Percentiles rank a stretch among this genome's conserved stretches.
These are phyloP conservation scores for Monilinia laxa DNA, from an alignment of 2,329 filamentous ascomycete genomes.

Conservation along the genomic window DNA sequence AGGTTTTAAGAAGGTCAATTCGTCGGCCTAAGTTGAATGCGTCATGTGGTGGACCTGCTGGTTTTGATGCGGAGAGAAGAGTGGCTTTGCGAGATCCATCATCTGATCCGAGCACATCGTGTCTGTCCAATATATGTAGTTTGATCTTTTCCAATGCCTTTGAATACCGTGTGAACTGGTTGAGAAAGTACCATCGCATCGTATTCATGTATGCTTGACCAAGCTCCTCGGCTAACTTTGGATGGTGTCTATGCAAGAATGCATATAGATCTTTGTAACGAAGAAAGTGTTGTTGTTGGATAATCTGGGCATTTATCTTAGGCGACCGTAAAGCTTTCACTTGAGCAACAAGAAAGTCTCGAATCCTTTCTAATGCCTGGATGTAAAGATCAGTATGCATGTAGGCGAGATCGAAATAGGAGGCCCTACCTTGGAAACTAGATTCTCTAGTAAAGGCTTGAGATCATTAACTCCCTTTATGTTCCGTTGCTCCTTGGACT, in stretches of 20 bases:
- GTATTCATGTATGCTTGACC: conserved; percentile 94
- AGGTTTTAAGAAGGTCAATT: conserved; percentile 74
- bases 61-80: conserved; percentile 54
- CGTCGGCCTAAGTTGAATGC: conserved; percentile 86
- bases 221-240: conserved; percentile 84
- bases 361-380: conserved; percentile 85
- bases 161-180: conserved; percentile 86
- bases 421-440: conserved; percentile 69
- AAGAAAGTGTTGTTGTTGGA: conserved; percentile 89
- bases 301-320: conserved; percentile 94
- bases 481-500: conserved; percentile 57
- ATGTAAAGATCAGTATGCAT: conserved; percentile 2
- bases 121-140: conserved; percentile 77
- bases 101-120: conserved; percentile 80
- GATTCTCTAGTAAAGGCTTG: conserved; percentile 77
- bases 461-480: conserved; percentile 81
- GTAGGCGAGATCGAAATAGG: background rate
- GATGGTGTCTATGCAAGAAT: conserved; percentile 80
- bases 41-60: conserved; percentile 68
- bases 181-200: conserved; percentile 97
- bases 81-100: conserved; percentile 64
- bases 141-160: conserved; percentile 81
- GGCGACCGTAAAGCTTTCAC: conserved; percentile 93
- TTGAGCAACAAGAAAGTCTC: conserved; percentile 90
- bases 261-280: conserved; percentile 84